phyloP scores from a whole-genome alignment of 176 grass and related monocot species.

The Carex cristatella region DNA sequence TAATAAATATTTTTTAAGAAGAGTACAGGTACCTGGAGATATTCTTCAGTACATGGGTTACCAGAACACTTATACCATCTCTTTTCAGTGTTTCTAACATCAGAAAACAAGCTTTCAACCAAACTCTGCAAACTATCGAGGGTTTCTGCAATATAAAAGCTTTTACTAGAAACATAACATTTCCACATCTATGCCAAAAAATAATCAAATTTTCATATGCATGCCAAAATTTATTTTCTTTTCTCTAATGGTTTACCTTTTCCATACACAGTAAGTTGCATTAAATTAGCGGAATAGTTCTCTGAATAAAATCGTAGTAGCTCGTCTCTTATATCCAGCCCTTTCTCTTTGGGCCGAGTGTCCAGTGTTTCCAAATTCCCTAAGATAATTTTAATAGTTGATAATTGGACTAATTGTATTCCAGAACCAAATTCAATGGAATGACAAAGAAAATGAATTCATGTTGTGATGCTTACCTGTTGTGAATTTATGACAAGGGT shows the following conservation, averaged over 20 bases:
- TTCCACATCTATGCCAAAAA: background rate
- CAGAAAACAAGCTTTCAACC: constrained; percentile 57
- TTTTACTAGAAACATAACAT: background rate
- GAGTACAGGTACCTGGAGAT: constrained; percentile 68
- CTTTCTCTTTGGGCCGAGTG: constrained; percentile 67
- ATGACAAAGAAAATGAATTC: background rate
- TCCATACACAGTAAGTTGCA: constrained; percentile 95
- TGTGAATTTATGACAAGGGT: constrained; percentile 93
- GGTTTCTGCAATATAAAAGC: constrained; percentile 41
- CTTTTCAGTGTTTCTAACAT: constrained; percentile 45
- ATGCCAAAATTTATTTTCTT: background rate
- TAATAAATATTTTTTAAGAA: background rate
- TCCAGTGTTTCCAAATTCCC: constrained; percentile 92
- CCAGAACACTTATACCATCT: constrained; percentile 52
- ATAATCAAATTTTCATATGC: background rate
- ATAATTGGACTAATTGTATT: background rate
- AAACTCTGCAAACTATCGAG: constrained; percentile 75
- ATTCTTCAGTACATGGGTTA: constrained; percentile 54
- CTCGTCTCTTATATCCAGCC: constrained; percentile 73
- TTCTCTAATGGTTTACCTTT: constrained; percentile 40
- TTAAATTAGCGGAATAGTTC: constrained; percentile 90
- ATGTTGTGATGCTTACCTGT: constrained; percentile 27
- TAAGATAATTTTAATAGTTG: constrained; percentile 24
- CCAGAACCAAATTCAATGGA: background rate
- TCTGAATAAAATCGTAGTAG: constrained; percentile 76